Evolutionary conservation across 2,329 filamentous ascomycete genomes (phyloP), one percentile per base, ranked within the genome.

Genomic region (Pseudogymnoascus sp.): DNA sequence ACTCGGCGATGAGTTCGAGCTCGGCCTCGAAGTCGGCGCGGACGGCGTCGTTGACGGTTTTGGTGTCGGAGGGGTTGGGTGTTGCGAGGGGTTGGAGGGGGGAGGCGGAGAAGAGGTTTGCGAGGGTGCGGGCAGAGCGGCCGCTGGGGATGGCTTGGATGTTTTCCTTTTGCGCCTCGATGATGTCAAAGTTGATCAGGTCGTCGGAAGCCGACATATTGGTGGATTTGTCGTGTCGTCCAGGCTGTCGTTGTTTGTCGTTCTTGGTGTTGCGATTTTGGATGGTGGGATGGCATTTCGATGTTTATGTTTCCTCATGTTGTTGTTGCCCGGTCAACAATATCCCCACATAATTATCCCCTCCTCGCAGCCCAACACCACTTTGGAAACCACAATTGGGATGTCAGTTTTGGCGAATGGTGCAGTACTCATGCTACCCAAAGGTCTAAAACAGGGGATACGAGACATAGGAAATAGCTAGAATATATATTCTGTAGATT

Each of bases 101-200:
- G 39, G 82, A 80, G 60, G 89, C 80, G 64, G 91, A 87, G 81
- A 91, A 91, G 33, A 91, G 83, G 60, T 91, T 84, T 30, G 87
- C 91, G 59, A 99, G 86, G 60, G 94, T 92, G 76, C 87, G 90
- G 50, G 93, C 94, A 39, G 93, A 97, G 66, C 94, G 80, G 35
- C 87, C 94, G 64, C 90, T 89, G 14, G 93, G 92, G 11, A 99
- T 82, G 20, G 91, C 87, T 75, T 97, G 92, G 61, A 99, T 97
- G 75, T 99, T 99, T 77, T 99, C 94, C 76, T 99, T 99, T 69
- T 97, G 92, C 53, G 84, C 85, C 77, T 99, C 94, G 75, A 99
- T 97, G 65, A 97, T 83, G 69, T 96, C 89, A 77, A 99, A 97
- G 76, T 85, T 77, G 71, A 87, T 84, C 38, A 84, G 74, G 67